Conservation (phyloP, 2,329 filamentous ascomycete species). For the Penicillium sp. region DNA sequence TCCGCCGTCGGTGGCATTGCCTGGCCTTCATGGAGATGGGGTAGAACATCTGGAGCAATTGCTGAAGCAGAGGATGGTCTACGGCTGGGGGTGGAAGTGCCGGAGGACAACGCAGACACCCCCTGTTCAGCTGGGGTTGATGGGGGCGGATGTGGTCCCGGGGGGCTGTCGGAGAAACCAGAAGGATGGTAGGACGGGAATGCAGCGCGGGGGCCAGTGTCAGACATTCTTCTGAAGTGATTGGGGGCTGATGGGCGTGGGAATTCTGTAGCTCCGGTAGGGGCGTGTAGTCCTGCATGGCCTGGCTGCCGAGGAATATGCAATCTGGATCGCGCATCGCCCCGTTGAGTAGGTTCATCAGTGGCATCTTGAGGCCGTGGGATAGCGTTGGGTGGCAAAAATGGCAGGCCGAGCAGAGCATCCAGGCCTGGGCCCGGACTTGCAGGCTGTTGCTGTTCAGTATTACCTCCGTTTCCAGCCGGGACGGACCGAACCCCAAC, state of each 20-base stretch:
- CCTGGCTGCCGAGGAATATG: conserved; percentile 53
- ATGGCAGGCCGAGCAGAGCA: conserved; percentile 48
- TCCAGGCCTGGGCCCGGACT: conserved; percentile 44
- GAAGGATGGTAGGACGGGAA: conserved; percentile 41
- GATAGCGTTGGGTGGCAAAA: conserved; percentile 45
- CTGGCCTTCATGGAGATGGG: conserved; percentile 42
- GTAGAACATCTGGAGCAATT: conserved; percentile 38
- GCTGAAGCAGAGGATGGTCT: conserved; percentile 51
- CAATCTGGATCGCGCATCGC: conserved; percentile 57
- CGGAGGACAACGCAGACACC: conserved; percentile 55
- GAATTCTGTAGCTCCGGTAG: conserved; percentile 53
- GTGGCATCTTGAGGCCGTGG: conserved; percentile 45
- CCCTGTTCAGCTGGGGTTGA: conserved; percentile 63
- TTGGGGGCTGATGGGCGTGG: conserved; percentile 52
- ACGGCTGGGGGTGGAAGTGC: conserved; percentile 51
- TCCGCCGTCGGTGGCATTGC: conserved; percentile 39
- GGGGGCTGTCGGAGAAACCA: conserved; percentile 55
- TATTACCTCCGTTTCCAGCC: conserved; percentile 48
- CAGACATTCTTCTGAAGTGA: conserved; percentile 34
- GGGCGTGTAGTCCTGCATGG: conserved; percentile 53
- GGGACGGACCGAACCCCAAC: conserved; percentile 68
- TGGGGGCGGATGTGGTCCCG: conserved; percentile 61
- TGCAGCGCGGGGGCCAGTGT: conserved; percentile 30
- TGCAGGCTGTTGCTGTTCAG: conserved; percentile 46
- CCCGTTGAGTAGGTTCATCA: conserved; percentile 53